Percentiles rank a stretch among this genome's conserved stretches.
These are phyloP conservation scores for Lactifluus pinguis DNA, from an alignment of 768 basidiomycete genomes.

Conservation along the genomic window DNA sequence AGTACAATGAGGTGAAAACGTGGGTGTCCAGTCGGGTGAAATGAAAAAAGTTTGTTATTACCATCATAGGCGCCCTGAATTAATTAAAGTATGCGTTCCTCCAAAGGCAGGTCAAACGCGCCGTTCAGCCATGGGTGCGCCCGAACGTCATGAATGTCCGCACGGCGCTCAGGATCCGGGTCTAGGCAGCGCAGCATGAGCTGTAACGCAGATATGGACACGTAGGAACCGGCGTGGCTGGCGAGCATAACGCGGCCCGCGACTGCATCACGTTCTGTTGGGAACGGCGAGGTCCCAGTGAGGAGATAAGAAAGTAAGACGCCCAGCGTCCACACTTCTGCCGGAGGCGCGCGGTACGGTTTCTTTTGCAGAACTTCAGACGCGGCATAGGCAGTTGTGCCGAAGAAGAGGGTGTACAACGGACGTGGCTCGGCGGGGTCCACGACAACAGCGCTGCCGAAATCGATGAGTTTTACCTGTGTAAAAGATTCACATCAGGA, in stretches of 20 bases:
- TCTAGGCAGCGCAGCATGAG: constrained; percentile 75
- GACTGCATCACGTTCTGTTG: constrained; percentile 72
- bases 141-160: constrained; percentile 73
- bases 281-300: constrained; percentile 89
- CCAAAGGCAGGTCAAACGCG: constrained; percentile 22
- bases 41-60: constrained; percentile 2
- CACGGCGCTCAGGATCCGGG: constrained; percentile 70
- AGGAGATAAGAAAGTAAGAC: constrained; percentile 92
- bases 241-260: constrained; percentile 50
- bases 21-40: constrained; percentile 2
- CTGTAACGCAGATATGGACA: constrained; percentile 37
- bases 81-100: constrained; percentile 12
- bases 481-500: constrained; percentile 4
- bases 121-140: constrained; percentile 72
- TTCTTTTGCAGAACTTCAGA: constrained; percentile 87
- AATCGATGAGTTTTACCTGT: constrained; percentile 92
- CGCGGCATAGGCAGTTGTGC: constrained; percentile 92
- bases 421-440: constrained; percentile 56
- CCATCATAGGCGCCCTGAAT: background rate
- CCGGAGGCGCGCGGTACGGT: constrained; percentile 86
- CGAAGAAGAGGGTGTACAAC: constrained; percentile 74
- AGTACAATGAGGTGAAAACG: constrained; percentile 8
- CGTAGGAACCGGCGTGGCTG: constrained; percentile 15
- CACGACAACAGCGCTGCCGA: constrained; percentile 78
- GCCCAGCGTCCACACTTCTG: constrained; percentile 94